Percentiles rank a stretch among this genome's conserved stretches.
Evolutionary conservation across 306 rosid genomes (phyloP).

Genomic region (cucumber (Cucumis sativus)): Cucumber_9930_V3 NC_026657.2:7137501-7138000

Average conservation of each 20-base stretch:
- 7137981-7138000: no score
- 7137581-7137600: not conserved
- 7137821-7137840: not conserved
- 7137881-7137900: not conserved
- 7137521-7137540: constrained; percentile 7
- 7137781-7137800: not conserved
- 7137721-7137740: not conserved
- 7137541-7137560: not conserved
- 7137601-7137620: constrained; percentile 1
- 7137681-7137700: constrained; percentile 1
- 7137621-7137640: constrained; percentile 3
- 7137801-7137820: constrained; percentile 3
- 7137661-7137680: constrained; percentile 3
- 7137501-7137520: not conserved
- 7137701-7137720: not conserved
- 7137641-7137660: not conserved
- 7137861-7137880: not conserved
- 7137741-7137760: not conserved
- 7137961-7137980: no score
- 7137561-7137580: not conserved
- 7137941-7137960: no score
- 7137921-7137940: not conserved
- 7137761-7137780: not conserved
- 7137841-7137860: not conserved
- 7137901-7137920: not conserved